Conservation (phyloP, 1,284 basidiomycete species). For the Ganoderma multipileum region DNA sequence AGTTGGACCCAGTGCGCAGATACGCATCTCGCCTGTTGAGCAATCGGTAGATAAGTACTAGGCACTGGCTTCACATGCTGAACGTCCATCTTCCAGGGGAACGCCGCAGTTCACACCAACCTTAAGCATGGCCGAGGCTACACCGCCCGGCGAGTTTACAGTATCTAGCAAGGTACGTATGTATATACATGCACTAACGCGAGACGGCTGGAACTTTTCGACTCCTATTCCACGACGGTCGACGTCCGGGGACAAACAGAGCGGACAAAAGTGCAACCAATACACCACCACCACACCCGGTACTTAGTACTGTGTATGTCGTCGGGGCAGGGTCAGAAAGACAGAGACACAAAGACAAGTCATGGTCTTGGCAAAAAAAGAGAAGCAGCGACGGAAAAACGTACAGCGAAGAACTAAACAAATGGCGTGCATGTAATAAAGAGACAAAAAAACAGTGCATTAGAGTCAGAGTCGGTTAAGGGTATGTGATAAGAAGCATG, state of each 20-base stretch:
- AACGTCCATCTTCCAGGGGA: background rate
- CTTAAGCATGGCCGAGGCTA: background rate
- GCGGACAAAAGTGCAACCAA: constrained; percentile 1
- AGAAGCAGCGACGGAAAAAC: constrained; percentile 4
- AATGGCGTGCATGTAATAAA: constrained; percentile 25
- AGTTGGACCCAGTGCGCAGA: background rate
- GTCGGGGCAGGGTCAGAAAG: background rate
- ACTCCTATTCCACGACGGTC: constrained; percentile 9
- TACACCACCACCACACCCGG: constrained; percentile 8
- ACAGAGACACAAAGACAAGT: background rate
- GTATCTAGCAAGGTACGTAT: constrained; percentile 3
- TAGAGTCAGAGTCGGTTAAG: background rate
- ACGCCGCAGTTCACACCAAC: background rate
- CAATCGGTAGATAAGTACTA: no score
- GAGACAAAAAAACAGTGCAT: constrained; percentile 8
- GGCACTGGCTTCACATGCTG: background rate
- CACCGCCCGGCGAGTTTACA: background rate
- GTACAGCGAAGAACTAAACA: constrained; percentile 20
- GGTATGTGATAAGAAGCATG: background rate
- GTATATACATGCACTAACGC: background rate
- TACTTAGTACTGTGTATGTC: background rate
- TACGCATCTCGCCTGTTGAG: background rate
- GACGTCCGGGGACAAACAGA: background rate
- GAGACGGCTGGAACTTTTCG: background rate
- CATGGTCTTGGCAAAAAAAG: constrained; percentile 9